Percentiles rank a stretch among this genome's conserved stretches.
Evolutionary conservation across 1,284 basidiomycete species (phyloP).

Genomic region (Sporisorium reilianum): DNA sequence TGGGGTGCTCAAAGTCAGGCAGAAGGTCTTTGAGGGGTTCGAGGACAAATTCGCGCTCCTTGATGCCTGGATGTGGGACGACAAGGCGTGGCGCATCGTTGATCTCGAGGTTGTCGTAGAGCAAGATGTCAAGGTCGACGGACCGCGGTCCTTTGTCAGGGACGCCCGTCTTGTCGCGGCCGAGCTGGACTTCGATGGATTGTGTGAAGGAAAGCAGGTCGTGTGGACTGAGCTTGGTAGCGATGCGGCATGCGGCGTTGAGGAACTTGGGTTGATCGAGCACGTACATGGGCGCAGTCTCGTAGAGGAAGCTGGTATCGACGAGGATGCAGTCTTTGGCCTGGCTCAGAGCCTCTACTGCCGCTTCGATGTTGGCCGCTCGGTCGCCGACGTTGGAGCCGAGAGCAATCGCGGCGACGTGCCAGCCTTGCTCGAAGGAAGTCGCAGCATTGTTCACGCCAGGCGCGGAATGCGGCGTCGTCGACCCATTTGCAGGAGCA

Average conservation of each 20-base stretch:
- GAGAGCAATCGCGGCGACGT: conserved; percentile 78
- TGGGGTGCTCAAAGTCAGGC: conserved; percentile 66
- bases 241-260: conserved; percentile 88
- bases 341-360: conserved; percentile 73
- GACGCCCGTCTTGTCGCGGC: conserved; percentile 80
- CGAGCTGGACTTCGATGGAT: conserved; percentile 79
- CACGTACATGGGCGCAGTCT: conserved; percentile 95
- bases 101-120: conserved; percentile 78
- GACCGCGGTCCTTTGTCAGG: conserved; percentile 85
- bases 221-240: conserved; percentile 78
- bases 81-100: conserved; percentile 79
- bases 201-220: conserved; percentile 80
- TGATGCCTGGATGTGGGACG: conserved; percentile 84
- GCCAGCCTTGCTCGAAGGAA: conserved; percentile 36
- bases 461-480: not conserved
- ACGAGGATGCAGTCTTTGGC: conserved; percentile 71
- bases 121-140: conserved; percentile 89
- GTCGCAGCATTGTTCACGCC: not conserved
- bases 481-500: not conserved
- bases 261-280: conserved; percentile 88
- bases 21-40: conserved; percentile 81
- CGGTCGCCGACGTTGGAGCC: conserved; percentile 92
- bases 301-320: conserved; percentile 91
- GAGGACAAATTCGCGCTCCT: conserved; percentile 91
- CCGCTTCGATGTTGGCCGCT: conserved; percentile 83